Evolutionary conservation across 2,329 filamentous ascomycete genomes (phyloP), one percentile per base, ranked within the genome.

Genomic region (Fusarium aywerte): DNA sequence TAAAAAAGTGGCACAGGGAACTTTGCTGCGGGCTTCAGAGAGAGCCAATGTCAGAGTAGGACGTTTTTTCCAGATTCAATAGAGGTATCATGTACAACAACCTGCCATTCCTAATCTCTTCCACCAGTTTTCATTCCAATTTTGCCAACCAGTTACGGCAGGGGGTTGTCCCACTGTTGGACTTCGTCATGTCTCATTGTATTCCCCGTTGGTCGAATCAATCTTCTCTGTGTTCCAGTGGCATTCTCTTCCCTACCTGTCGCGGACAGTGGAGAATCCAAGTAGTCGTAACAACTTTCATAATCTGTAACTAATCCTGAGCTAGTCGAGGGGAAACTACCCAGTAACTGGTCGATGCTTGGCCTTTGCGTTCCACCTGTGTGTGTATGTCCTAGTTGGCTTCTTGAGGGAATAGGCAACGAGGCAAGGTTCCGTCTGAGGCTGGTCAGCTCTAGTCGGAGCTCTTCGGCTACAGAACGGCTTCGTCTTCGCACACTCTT

Each of bases 21-120:
- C 58, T 64, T 51, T 59, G 56, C 48, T 42, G 57, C 55, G 50
- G 71, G 65, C 71, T 68, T 64, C 62, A 67, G 65, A 53, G 68
- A 58, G 62, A 60, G 67, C 63, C 65, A 63, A 55, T 72, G 69
- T 65, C 70, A 74, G 63, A 72, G 59, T 69, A 74, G 65, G 70
- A 71, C 47, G 67, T 58, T 61, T 65, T 71, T 70, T 60, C 65
- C 61, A 70, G 65, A 69, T 73, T 74, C 68, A 76, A 69, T 74
- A 73, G 73, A 73, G 67, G 58, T 71, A 69, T 75, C 65, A 76
- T 78, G 76, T 78, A 78, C 71, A 77, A 75, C 74, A 76, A 58
- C 33, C 51, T 54, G 52, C 42, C 56, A 48, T 55, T 61, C 53
- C 53, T 40, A 53, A 47, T 44, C 49, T 49, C n/a, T 18, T 62